A percentile compares a stretch with the other conserved stretches of the same genome.
These are phyloP conservation scores for Aphanomyces cochlioides DNA, from an alignment of 352 stramenopile species.

Conservation along the genomic window DNA sequence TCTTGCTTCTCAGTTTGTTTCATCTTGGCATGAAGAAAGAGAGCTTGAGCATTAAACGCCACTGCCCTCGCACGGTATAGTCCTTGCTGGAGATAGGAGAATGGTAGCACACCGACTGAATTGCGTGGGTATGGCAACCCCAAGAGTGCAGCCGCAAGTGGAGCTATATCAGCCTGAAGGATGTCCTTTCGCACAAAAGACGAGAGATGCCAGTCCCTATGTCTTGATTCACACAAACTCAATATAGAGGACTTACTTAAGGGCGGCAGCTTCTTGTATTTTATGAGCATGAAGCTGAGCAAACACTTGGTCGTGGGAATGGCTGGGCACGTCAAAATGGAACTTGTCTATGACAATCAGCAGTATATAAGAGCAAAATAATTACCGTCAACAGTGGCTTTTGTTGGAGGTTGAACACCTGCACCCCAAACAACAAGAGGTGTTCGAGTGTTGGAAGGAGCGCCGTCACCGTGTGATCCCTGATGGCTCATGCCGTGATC, in stretches of 20 bases:
- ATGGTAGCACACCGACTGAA: slow-evolving; percentile 73
- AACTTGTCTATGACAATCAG: slow-evolving; percentile 34
- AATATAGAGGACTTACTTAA: slow-evolving; percentile 8
- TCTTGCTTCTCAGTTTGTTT: slow-evolving; percentile 66
- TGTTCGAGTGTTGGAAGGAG: slow-evolving; percentile 76
- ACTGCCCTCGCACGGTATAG: slow-evolving; percentile 63
- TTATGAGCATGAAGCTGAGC: slow-evolving; percentile 56
- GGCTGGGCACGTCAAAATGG: slow-evolving; percentile 60
- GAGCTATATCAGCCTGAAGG: slow-evolving; percentile 82
- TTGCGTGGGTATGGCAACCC: slow-evolving; percentile 77
- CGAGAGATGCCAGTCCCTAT: slow-evolving; percentile 42
- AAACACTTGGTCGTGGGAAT: slow-evolving; percentile 55
- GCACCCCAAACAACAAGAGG: slow-evolving; percentile 75
- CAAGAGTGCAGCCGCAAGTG: slow-evolving; percentile 63
- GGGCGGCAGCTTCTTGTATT: slow-evolving; percentile 45
- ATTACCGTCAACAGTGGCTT: neutral
- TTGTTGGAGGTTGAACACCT: slow-evolving; percentile 47
- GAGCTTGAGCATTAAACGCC: slow-evolving; percentile 63
- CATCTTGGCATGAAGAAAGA: slow-evolving; percentile 57
- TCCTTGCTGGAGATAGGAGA: slow-evolving; percentile 59
- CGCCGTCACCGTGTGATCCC: slow-evolving; percentile 74
- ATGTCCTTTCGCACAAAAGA: slow-evolving; percentile 64
- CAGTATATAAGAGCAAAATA: neutral
- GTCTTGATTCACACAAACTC: neutral
- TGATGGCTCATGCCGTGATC: slow-evolving; percentile 85